Base-by-base conservation (phyloP, 2,329 filamentous ascomycete genomes). In the Aspergillus luchuensis region DNA sequence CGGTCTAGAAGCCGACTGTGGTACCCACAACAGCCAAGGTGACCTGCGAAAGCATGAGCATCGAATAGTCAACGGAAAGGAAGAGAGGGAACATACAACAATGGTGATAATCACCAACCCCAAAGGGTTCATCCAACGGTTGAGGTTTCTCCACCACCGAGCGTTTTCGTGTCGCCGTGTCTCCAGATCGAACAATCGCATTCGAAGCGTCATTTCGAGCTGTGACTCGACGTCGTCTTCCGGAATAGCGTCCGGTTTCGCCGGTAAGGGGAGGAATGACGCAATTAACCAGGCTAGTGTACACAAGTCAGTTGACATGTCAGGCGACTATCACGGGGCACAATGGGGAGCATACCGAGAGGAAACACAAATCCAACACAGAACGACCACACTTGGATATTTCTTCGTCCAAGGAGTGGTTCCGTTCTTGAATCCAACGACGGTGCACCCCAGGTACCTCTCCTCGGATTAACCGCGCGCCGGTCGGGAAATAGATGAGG, bases 301-400 rank as follows among this genome's bases (percentile, higher is more conserved):
- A 51, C 4, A 38, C 68, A 53, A 53, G 43, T 57, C 70, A 63
- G 56, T 48, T 36, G 50, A 25, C 23, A 50, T 39, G 28, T 21
- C 5, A 30, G n/a, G 4, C 23, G 6, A 25, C 15, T 30, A 15
- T 38, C 8, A 43, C 28, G 17, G n/a, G 19, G 30, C 28, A 7
- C 21, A 17, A 33, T 7, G 5, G 17, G 50, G 30, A 30, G 75
- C 86, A 76, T 78, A 89, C 87, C 82, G 62, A 92, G 83, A 5
- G 91, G 92, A 70, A 92, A 86, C 50, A 94, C 79, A 70, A 96
- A 96, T 23, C 92, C 92, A 50, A 89, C 45, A 58, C 88, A 86
- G 76, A 96, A 96, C 52, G 91, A 79, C 56, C 89, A 80, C 30
- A 94, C 84, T 74, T 96, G 92, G 50, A 87, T 78, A 70, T 93